Conservation (phyloP, 768 basidiomycete genomes). For the Rhizopogon vinicolor region DNA sequence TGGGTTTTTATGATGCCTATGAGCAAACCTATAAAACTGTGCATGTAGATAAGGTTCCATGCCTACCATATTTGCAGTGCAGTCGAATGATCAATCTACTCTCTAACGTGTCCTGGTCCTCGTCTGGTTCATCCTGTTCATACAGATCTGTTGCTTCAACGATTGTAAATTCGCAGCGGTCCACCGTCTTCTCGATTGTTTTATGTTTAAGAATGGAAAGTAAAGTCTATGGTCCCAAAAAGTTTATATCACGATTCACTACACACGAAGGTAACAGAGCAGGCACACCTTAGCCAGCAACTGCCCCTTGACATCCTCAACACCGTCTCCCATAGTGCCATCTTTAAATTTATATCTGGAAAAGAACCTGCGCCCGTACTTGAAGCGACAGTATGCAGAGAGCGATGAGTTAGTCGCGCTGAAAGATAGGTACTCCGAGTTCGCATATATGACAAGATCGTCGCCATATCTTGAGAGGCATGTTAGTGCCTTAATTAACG, state of each 20-base stretch:
- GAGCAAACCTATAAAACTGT: conserved; percentile 4
- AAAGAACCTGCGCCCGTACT: conserved; percentile 66
- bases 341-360: conserved; percentile 49
- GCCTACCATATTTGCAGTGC: conserved; percentile 78
- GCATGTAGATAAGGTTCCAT: background rate
- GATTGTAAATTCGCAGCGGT: conserved; percentile 71
- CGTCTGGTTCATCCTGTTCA: conserved; percentile 22
- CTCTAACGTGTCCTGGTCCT: conserved; percentile 55
- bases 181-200: conserved; percentile 72
- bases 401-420: conserved; percentile 77
- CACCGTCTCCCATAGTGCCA: conserved; percentile 22
- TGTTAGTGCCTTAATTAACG: conserved; percentile 66
- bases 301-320: conserved; percentile 58
- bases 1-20: conserved; percentile 82
- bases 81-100: conserved; percentile 68
- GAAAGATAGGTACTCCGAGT: conserved; percentile 53
- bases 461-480: conserved; percentile 84
- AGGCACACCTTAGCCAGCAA: conserved; percentile 59
- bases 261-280: background rate
- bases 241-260: background rate
- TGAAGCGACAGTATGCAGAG: conserved; percentile 80
- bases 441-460: conserved; percentile 67
- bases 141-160: conserved; percentile 42
- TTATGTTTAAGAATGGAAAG: conserved; percentile 71
- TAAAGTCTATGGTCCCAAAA: conserved; percentile 43